phyloP scores from a whole-genome alignment of 495 filamentous ascomycete genomes.

The Barbatosphaeria neglecta region DNA sequence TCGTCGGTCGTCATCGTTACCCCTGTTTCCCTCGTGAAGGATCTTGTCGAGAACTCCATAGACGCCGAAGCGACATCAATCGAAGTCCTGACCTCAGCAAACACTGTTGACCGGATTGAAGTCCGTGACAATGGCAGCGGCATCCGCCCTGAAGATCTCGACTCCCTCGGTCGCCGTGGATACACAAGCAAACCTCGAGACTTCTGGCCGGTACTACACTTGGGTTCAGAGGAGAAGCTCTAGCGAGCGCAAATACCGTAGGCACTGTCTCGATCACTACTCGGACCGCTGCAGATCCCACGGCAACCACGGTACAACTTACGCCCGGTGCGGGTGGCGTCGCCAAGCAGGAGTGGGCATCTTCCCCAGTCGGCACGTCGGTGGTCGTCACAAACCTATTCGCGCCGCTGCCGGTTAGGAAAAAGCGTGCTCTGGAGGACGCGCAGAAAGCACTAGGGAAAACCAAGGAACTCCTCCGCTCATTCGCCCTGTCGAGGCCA shows the following conservation, averaged over 20 bases:
- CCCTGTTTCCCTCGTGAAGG: constrained; percentile 68
- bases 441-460: constrained; percentile 47
- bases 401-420: constrained; percentile 60
- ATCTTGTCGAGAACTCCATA: constrained; percentile 83
- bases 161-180: constrained; percentile 52
- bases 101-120: constrained; percentile 73
- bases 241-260: constrained; percentile 67
- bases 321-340: constrained; percentile 24
- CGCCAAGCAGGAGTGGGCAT: constrained; percentile 29
- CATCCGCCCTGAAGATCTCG: constrained; percentile 59
- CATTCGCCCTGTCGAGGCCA: constrained; percentile 65
- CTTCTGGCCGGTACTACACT: constrained; percentile 57
- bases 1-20: constrained; percentile 64
- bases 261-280: constrained; percentile 59
- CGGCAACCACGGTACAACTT: constrained; percentile 36
- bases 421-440: constrained; percentile 51
- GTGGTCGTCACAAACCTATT: constrained; percentile 59
- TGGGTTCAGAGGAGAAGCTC: constrained; percentile 80
- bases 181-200: constrained; percentile 79
- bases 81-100: constrained; percentile 58
- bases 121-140: constrained; percentile 86
- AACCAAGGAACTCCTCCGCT: constrained; percentile 57
- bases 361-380: constrained; percentile 70
- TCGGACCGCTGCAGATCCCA: constrained; percentile 55
- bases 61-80: constrained; percentile 70